Evolutionary conservation across 2,329 filamentous ascomycete species (phyloP), one percentile per base, ranked within the genome.

Genomic region (Nectriaceae sp.): DNA sequence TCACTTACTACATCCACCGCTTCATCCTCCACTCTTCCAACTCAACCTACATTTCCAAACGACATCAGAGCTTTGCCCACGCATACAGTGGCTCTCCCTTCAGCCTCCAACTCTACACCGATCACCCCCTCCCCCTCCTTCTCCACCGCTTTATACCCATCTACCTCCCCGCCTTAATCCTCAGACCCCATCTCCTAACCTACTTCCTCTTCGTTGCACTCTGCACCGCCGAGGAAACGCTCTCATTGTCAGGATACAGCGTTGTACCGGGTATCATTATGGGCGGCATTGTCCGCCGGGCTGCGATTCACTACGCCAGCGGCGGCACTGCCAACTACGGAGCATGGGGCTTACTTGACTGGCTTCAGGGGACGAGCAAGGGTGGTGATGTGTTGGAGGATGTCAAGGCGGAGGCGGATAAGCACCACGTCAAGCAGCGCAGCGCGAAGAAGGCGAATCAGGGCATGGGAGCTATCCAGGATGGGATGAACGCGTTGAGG

Each of bases 1-100:
- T 91, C 11, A 81, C 84, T 48, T 96, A 95, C 66, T 79, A 83
- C 59, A 76, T 90, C 56, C 90, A 96, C 70, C 84, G 88, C 43
- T 80, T 80, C 62, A 50, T 87, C 21, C 77, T 96, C 8, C 90
- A 96, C 69, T 65, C 65, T 37, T 64, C 67, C 19, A 10, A 16
- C 8, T 15, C 33, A 5, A 10, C 33, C 0, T 46, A 59, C 3
- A 50, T 80, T 20, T 71, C 74, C 6, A 65, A 56, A 5, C 68
- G 77, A 42, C 74, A 82, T 64, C 51, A 61, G 40, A 42, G 59
- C 44, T 77, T 74, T 62, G 72, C 72, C 60, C 83, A 89, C 69
- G 68, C 74, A 40, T 71, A 80, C 47, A 65, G 66, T 20, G 74
- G 79, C 2, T 81, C 85, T 0, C 75, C 78, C 0, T 87, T 82